Percentiles rank a stretch among this genome's conserved stretches.
phyloP scores from a whole-genome alignment of 2,329 filamentous ascomycete species.

The Aplosporella prunicola region DNA sequence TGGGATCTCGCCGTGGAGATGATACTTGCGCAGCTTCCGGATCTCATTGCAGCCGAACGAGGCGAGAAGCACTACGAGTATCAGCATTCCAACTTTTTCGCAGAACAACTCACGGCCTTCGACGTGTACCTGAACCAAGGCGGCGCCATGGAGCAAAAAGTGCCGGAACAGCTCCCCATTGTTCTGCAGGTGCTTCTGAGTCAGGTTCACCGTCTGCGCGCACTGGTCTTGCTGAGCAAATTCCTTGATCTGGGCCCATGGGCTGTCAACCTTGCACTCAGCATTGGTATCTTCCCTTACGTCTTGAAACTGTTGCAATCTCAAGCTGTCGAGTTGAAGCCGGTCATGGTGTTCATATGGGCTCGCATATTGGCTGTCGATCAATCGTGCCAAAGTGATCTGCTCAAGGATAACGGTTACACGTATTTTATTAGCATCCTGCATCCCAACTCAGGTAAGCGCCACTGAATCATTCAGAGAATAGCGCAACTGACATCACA shows the following conservation, averaged over 20 bases:
- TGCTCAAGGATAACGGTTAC: conserved; percentile 94
- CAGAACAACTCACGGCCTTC: conserved; percentile 92
- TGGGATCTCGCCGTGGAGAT: conserved; percentile 97
- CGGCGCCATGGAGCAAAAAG: conserved; percentile 73
- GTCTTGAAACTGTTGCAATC: conserved; percentile 96
- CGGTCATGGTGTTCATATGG: conserved; percentile 99
- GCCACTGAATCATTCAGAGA: background rate
- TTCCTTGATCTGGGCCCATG: conserved; percentile 94
- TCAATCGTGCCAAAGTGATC: conserved; percentile 81
- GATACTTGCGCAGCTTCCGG: conserved; percentile 80
- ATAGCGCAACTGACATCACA: conserved; percentile 11
- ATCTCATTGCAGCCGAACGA: conserved; percentile 69
- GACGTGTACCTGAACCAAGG: conserved; percentile 85
- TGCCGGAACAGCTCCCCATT: conserved; percentile 90
- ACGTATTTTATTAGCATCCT: conserved; percentile 93
- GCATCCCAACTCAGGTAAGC: conserved; percentile 59
- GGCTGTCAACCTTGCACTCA: conserved; percentile 96
- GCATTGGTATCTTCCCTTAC: conserved; percentile 97
- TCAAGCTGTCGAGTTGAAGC: conserved; percentile 86
- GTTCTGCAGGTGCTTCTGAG: conserved; percentile 92
- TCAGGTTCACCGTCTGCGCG: conserved; percentile 85
- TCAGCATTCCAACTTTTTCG: conserved; percentile 90
- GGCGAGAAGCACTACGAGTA: conserved; percentile 75
- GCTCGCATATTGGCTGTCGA: conserved; percentile 91
- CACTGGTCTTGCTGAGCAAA: conserved; percentile 81